phyloP scores from a whole-genome alignment of 306 rosid species.

The Prunus mongolica region DNA sequence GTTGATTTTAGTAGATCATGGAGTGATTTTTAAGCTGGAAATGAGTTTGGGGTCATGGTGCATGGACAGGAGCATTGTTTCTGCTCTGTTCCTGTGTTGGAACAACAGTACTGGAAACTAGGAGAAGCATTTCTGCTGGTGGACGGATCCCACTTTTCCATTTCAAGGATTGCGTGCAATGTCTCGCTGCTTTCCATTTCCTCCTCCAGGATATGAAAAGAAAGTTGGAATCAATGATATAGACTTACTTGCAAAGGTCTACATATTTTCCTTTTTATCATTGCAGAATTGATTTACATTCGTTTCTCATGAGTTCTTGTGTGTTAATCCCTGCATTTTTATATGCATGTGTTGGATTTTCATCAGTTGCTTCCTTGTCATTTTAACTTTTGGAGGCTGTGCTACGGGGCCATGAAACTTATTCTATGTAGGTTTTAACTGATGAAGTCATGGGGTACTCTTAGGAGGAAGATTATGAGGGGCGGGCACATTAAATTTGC shows the following conservation, averaged over 20 bases:
- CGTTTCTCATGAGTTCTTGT: not conserved
- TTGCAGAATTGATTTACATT: not conserved
- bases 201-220: slow-evolving; percentile 19
- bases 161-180: slow-evolving; percentile 7
- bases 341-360: not conserved
- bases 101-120: slow-evolving; percentile 11
- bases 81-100: slow-evolving; percentile 20
- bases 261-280: not conserved
- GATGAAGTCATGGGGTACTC: not conserved
- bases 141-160: slow-evolving; percentile 11
- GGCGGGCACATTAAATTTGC: not conserved
- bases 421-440: not conserved
- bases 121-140: slow-evolving; percentile 6
- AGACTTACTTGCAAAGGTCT: slow-evolving; percentile 22
- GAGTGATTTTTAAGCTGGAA: not conserved
- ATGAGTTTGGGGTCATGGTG: slow-evolving; percentile 20
- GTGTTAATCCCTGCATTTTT: not conserved
- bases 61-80: slow-evolving; percentile 15
- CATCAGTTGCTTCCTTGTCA: not conserved
- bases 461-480: not conserved
- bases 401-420: not conserved
- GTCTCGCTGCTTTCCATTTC: slow-evolving; percentile 28
- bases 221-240: slow-evolving; percentile 10
- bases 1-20: not conserved
- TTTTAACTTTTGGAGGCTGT: not conserved